Evolutionary conservation across 179 eudicot species (phyloP).

Genomic region (Vitellaria paradoxa): DNA sequence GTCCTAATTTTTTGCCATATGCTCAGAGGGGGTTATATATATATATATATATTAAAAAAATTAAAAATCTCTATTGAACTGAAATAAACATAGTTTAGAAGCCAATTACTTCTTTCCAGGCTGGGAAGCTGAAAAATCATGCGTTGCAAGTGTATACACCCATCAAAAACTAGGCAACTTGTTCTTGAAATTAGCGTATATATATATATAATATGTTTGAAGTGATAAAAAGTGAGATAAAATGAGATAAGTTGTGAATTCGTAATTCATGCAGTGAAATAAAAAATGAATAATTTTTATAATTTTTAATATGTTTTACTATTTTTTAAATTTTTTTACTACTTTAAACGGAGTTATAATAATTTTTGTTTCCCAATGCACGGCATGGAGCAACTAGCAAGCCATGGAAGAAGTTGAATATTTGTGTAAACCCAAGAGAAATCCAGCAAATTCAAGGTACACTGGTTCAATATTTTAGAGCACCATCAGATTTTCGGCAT

Average conservation of each 20-base stretch:
- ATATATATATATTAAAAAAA: too few relatives aligned
- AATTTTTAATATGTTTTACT: neutral
- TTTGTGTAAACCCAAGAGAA: neutral
- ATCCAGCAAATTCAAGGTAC: slow-evolving; percentile 4
- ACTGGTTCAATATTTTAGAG: neutral
- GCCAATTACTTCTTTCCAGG: neutral
- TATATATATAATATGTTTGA: neutral
- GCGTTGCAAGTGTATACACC: neutral
- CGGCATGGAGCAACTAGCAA: neutral
- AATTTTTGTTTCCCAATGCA: neutral
- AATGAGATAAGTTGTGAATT: too few relatives aligned
- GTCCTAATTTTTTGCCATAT: too few relatives aligned
- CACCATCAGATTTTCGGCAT: neutral
- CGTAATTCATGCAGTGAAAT: too few relatives aligned
- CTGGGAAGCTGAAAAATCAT: neutral
- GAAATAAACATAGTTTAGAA: neutral
- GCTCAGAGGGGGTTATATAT: too few relatives aligned
- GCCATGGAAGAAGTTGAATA: slow-evolving; percentile 5
- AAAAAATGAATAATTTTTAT: too few relatives aligned
- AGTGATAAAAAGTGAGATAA: too few relatives aligned
- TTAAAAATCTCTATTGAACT: neutral
- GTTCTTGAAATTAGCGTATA: neutral
- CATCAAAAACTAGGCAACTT: neutral
- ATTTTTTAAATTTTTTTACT: too few relatives aligned
- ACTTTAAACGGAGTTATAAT: too few relatives aligned